Conservation (phyloP, 306 rosid genomes). For the Quercus agrifolia region DNA sequence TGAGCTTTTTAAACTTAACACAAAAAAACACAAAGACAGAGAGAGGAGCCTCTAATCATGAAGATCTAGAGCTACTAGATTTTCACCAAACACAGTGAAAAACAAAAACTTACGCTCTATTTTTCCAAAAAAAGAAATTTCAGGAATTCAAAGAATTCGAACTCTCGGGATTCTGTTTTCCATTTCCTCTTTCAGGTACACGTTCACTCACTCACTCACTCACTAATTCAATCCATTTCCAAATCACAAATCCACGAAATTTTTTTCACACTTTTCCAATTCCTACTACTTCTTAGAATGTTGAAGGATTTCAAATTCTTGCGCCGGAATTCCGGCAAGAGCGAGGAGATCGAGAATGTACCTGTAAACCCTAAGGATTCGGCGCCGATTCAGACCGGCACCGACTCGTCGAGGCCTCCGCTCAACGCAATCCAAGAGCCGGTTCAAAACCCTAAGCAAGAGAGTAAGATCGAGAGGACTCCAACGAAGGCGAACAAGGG, state of each 20-base stretch:
- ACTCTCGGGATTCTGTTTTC: conserved; percentile 48
- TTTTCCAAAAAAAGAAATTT: conserved; percentile 8
- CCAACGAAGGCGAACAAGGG: conserved; percentile 62
- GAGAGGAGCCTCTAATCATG: not conserved
- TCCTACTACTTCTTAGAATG: conserved; percentile 48
- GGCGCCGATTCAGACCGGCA: conserved; percentile 17
- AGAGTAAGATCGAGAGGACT: conserved; percentile 53
- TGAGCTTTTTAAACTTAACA: not conserved
- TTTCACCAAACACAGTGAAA: conserved; percentile 19
- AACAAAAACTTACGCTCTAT: conserved; percentile 8
- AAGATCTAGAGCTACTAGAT: conserved; percentile 6
- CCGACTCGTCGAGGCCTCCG: conserved; percentile 64
- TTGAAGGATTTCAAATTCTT: conserved; percentile 68
- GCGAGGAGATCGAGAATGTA: conserved; percentile 73
- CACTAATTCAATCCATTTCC: not conserved
- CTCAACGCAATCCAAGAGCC: conserved; percentile 72
- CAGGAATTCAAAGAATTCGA: conserved; percentile 40
- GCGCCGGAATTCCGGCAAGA: conserved; percentile 54
- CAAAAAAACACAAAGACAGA: not conserved
- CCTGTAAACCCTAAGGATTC: conserved; percentile 48
- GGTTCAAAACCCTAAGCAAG: conserved; percentile 27
- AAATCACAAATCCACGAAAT: not conserved
- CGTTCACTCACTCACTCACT: not conserved
- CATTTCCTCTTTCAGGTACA: conserved; percentile 68
- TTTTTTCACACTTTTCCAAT: not conserved